Evolutionary conservation across 306 rosid species (phyloP).

Genomic region (Vachellia collinsii): DNA sequence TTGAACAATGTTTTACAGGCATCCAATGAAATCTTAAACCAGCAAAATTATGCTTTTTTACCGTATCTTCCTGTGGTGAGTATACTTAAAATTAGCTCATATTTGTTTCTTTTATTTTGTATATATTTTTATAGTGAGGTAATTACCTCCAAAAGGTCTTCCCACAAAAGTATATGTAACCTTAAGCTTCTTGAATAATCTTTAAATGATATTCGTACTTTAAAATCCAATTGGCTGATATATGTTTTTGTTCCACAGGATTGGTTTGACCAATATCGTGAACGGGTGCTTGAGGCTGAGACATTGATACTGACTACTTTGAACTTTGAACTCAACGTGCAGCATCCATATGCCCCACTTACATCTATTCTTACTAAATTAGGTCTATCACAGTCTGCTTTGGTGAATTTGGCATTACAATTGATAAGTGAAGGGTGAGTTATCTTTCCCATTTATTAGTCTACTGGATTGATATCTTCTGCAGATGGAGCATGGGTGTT

Average conservation of each 20-base stretch:
- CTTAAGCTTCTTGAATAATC: not conserved
- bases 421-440: conserved; percentile 90
- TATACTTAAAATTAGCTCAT: conserved; percentile 9
- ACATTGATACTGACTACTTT: conserved; percentile 67
- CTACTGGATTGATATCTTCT: not conserved
- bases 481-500: conserved; percentile 22
- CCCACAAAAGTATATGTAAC: not conserved
- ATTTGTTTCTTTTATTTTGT: conserved; percentile 8
- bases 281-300: conserved; percentile 78
- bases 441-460: conserved; percentile 22
- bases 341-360: conserved; percentile 80
- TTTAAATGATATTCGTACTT: not conserved
- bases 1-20: conserved; percentile 64
- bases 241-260: conserved; percentile 51
- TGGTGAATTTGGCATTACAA: conserved; percentile 78
- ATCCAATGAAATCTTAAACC: conserved; percentile 63
- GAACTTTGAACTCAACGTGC: conserved; percentile 74
- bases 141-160: not conserved
- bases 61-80: conserved; percentile 68
- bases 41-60: conserved; percentile 56
- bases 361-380: conserved; percentile 64
- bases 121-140: not conserved
- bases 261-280: conserved; percentile 83
- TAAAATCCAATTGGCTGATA: not conserved
- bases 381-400: conserved; percentile 64